Base-by-base conservation (phyloP, 192 early-diverging fungal species). In the Dissophora ornata region DNA sequence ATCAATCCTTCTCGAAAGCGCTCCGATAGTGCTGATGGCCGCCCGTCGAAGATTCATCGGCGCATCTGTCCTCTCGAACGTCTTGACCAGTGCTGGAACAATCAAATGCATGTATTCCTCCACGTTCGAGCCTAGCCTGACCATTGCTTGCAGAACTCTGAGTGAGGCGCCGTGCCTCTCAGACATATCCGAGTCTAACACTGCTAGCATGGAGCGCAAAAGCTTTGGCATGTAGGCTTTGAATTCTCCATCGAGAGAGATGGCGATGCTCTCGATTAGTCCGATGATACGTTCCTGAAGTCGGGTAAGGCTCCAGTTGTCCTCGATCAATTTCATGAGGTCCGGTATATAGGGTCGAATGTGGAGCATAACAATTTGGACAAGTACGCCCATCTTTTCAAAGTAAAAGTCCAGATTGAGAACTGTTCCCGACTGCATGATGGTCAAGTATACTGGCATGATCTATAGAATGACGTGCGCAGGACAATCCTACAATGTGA, bases 91-190 rank as follows among this genome's bases (percentile, higher is more conserved):
- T 0, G 85, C 87, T 4, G 94, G 96, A 53, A 97, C 85, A 22
- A 98, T 87, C 38, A 98, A 80, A 75, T 95, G 91, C 78, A 98
- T 81, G 58, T 96, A 97, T 55, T 93, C 95, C 57, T 98, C 96
- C 30, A 97, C 84, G 61, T 91, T 95, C 8, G 90, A 80, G 2
- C 94, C 93, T 68, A 98, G 88, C 1, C 88, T 87, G 16, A 88
- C 81, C 56, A 98, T 82, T 5, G 91, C 94, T 57, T 97, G 90
- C n/a, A 98, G 70, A 0, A 91, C 89, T 57, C 89, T 87, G 7
- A 82, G 81, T 0, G 91, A 89, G 6, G 87, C 79, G 9, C 82
- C 79, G 30, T 88, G 86, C 19, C 71, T 62, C 19, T 95, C 93
- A 0, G 88, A 89, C 0, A 82, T 82, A 62, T 98, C 95, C 12